Base-by-base conservation (phyloP, 495 filamentous ascomycete genomes). In the Talaromyces wortmannii region DNA sequence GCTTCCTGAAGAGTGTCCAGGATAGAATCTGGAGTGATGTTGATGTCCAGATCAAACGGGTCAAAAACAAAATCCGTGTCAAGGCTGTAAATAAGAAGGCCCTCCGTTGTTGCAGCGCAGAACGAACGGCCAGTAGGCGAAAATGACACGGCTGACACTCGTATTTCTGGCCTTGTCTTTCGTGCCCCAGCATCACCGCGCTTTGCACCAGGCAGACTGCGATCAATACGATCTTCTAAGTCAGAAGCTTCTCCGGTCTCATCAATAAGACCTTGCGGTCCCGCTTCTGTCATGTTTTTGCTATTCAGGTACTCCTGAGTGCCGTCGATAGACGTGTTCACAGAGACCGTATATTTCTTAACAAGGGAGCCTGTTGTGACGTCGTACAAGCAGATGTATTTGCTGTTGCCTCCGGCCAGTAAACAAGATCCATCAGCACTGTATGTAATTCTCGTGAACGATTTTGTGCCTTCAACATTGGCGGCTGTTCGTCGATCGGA, bases 291-390 rank as follows among this genome's bases (percentile, higher is more conserved):
- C 52, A 98, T 74, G 45, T 89, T 77, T 57, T 85, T 85, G 71
- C 89, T 95, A 77, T 96, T 97, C 46, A 98, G 81, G 74, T 91
- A 94, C 69, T 97, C 94, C 61, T 96, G 92, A 2, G 95, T 97
- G 10, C 94, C 94, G 29, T 96, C 91, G 5, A 98, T 77, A 13
- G 91, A 92, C 3, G 95, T 79, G 67, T 98, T 98, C 66, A 95
- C 82, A 44, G 89, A 94, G 55, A 97, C 90, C 0, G 92, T 96
- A 63, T 85, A 97, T 59, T 96, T 96, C 61, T 92, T 95, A 53
- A 96, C 72, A n/a, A 98, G 75, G 4, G 89, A 88, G 62, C 91
- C 90, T 4, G 91, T 92, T 45, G 80, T 79, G 18, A 94, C 89
- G 49, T 94, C 91, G 68, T 98, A 98, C 52, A 98, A 74, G 64